Conservation (phyloP, 2,329 filamentous ascomycete species). For the Trichoderma aggressivum region DNA sequence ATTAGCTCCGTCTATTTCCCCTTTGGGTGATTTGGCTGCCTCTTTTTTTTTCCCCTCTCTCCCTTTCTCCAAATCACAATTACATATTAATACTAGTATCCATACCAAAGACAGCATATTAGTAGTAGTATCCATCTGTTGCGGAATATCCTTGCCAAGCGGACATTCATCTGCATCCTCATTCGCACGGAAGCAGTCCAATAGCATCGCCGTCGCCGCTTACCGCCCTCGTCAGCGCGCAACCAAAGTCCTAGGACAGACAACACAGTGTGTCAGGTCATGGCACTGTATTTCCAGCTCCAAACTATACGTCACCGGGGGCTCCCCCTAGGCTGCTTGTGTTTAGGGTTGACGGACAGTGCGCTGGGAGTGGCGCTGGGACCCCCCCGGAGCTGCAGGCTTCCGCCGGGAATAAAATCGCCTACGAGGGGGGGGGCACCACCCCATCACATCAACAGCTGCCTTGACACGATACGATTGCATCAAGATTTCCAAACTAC, state of each 20-base stretch:
- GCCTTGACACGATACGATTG: not conserved
- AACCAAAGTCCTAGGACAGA: not conserved
- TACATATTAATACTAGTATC: not conserved
- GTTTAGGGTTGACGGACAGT: conserved; percentile 7
- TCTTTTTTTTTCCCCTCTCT: not conserved
- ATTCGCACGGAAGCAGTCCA: not conserved
- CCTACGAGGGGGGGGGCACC: not conserved
- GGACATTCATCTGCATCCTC: not conserved
- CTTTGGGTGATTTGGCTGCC: not conserved
- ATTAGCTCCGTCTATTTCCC: not conserved
- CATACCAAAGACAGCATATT: not conserved
- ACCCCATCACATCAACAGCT: not conserved
- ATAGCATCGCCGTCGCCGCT: not conserved
- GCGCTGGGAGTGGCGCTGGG: conserved; percentile 6
- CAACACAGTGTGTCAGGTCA: not conserved
- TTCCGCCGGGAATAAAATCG: conserved; percentile 17
- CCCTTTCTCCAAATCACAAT: not conserved
- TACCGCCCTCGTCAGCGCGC: not conserved
- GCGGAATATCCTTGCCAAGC: not conserved
- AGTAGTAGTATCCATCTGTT: not conserved
- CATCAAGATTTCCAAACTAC: not conserved
- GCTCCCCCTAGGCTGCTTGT: not conserved
- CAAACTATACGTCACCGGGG: conserved; percentile 2
- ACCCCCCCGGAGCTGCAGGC: conserved; percentile 1
- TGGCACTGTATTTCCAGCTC: not conserved